A percentile compares a stretch with the other conserved stretches of the same genome.
Conservation (phyloP, 768 basidiomycete species). For the Amylocystis lapponica region DNA sequence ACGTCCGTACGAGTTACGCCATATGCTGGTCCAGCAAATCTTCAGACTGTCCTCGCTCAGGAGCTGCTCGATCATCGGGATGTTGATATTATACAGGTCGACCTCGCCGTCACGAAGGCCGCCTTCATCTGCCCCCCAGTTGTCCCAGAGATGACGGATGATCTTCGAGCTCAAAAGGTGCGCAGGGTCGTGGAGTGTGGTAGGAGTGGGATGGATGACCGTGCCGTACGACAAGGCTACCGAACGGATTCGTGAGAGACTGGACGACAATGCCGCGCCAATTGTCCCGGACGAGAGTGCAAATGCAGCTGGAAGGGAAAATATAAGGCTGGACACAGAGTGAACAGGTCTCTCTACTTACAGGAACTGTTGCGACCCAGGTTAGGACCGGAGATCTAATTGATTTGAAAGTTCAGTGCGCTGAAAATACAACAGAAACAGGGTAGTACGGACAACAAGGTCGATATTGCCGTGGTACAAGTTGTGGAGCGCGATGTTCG, state of each 20-base stretch:
- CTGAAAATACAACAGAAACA: not conserved
- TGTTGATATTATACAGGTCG: slow-evolving; percentile 83
- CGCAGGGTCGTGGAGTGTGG: slow-evolving; percentile 58
- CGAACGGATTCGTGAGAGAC: slow-evolving; percentile 62
- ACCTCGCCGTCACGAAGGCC: slow-evolving; percentile 59
- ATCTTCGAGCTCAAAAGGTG: slow-evolving; percentile 63
- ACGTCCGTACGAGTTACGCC: slow-evolving; percentile 80
- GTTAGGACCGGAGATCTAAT: slow-evolving; percentile 80
- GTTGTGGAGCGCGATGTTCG: slow-evolving; percentile 88
- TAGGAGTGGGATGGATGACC: slow-evolving; percentile 63
- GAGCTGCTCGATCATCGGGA: slow-evolving; percentile 71
- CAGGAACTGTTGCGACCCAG: slow-evolving; percentile 80
- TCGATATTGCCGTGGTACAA: slow-evolving; percentile 81
- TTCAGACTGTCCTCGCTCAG: slow-evolving; percentile 54
- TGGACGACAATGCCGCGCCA: slow-evolving; percentile 83
- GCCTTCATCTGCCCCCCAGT: slow-evolving; percentile 72
- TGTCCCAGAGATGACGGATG: slow-evolving; percentile 68
- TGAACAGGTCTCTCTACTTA: slow-evolving; percentile 25
- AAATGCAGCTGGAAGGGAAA: slow-evolving; percentile 67
- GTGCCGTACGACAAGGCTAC: slow-evolving; percentile 89
- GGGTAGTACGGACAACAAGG: slow-evolving; percentile 57
- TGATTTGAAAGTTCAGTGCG: not conserved
- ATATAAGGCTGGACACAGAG: not conserved
- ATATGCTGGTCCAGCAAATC: slow-evolving; percentile 77
- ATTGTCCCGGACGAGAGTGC: slow-evolving; percentile 89